These are phyloP conservation scores for Sungouiella thailandica DNA, from an alignment of 805 yeast species.

Conservation along the genomic window DNA sequence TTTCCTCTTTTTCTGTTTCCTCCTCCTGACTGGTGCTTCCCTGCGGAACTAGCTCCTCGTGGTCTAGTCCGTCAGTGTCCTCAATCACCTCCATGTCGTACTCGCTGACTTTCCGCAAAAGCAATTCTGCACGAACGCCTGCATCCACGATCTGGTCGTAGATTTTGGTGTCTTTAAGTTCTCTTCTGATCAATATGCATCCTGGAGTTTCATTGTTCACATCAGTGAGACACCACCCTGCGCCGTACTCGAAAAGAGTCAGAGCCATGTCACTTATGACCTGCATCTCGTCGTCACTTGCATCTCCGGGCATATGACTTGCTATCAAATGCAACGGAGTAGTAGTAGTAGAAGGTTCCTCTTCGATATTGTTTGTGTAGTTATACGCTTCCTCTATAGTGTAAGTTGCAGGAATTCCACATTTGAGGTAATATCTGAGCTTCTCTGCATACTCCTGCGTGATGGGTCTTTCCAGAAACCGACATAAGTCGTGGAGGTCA, in stretches of 20 bases:
- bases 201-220: constrained; percentile 77
- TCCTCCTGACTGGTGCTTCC: constrained; percentile 8
- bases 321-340: constrained; percentile 76
- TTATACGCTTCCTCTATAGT: constrained; percentile 73
- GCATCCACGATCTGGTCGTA: constrained; percentile 64
- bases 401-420: constrained; percentile 79
- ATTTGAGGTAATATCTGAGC: constrained; percentile 43
- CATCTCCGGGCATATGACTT: constrained; percentile 46
- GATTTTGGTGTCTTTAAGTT: constrained; percentile 31
- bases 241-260: constrained; percentile 74
- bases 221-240: constrained; percentile 85
- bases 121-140: constrained; percentile 84
- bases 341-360: constrained; percentile 45
- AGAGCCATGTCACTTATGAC: constrained; percentile 54
- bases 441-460: constrained; percentile 37
- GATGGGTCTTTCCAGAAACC: constrained; percentile 47
- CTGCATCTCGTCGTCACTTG: constrained; percentile 35
- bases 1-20: constrained; percentile 9
- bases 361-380: constrained; percentile 41
- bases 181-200: constrained; percentile 61
- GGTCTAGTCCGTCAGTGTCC: constrained; percentile 25
- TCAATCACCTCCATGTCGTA: constrained; percentile 57
- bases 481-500: constrained; percentile 65
- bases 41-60: constrained; percentile 13
- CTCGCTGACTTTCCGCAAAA: constrained; percentile 67